Conservation (phyloP, 192 early-diverging fungal species). For the Diversispora epigaea region DNA sequence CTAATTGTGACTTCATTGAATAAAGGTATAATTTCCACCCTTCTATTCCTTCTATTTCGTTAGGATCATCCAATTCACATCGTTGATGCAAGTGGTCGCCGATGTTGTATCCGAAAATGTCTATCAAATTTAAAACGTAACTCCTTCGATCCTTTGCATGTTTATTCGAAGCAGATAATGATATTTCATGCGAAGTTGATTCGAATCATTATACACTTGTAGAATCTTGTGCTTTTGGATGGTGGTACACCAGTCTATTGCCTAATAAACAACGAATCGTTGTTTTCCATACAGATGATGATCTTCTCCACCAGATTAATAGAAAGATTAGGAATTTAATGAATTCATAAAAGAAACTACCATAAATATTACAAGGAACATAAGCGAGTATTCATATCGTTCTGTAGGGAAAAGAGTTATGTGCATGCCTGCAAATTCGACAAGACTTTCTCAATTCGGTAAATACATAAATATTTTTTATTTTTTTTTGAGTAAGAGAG, state of each 20-base stretch:
- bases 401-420: slow-evolving; percentile 13
- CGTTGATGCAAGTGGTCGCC: slow-evolving; percentile 30
- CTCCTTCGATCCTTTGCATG: slow-evolving; percentile 20
- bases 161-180: slow-evolving; percentile 16
- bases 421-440: slow-evolving; percentile 30
- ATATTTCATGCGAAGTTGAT: background rate
- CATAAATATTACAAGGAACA: background rate
- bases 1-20: too few species aligned
- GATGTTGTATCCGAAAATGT: slow-evolving; percentile 24
- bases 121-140: slow-evolving; percentile 1
- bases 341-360: slow-evolving; percentile 23
- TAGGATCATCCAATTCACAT: background rate
- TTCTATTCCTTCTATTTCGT: background rate
- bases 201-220: slow-evolving; percentile 7
- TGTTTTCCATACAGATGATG: slow-evolving; percentile 25
- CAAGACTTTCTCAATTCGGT: slow-evolving; percentile 24
- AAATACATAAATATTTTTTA: background rate
- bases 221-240: slow-evolving; percentile 24
- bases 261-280: slow-evolving; percentile 29
- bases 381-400: slow-evolving; percentile 8
- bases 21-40: background rate
- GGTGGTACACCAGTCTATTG: slow-evolving; percentile 16
- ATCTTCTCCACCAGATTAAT: slow-evolving; percentile 4
- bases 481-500: too few species aligned
- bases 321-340: slow-evolving; percentile 6